Evolutionary conservation across 2,329 filamentous ascomycete species (phyloP).

Genomic region (Emydomyces testavorans): DNA sequence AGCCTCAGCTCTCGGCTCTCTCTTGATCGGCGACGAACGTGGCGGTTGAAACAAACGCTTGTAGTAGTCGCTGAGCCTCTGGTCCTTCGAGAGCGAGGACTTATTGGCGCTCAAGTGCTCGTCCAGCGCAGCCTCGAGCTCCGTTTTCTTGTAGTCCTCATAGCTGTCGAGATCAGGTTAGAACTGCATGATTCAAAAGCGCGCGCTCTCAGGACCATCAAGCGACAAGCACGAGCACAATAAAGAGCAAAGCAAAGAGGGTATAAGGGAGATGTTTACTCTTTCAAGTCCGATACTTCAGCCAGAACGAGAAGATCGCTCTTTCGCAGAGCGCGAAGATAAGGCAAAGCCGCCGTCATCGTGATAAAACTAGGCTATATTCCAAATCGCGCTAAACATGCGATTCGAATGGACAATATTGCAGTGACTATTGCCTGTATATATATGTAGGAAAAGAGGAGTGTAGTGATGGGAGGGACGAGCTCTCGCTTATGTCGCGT

Average conservation of each 20-base stretch:
- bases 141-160: conserved; percentile 61
- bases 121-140: conserved; percentile 66
- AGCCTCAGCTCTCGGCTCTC: conserved; percentile 32
- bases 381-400: conserved; percentile 39
- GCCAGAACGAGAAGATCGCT: conserved; percentile 64
- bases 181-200: conserved; percentile 12
- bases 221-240: background rate
- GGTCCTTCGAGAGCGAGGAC: conserved; percentile 50
- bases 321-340: conserved; percentile 74
- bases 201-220: conserved; percentile 5
- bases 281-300: conserved; percentile 55
- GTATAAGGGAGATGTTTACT: conserved; percentile 47
- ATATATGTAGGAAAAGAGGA: conserved; percentile 1
- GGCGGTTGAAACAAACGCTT: conserved; percentile 36
- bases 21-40: conserved; percentile 40
- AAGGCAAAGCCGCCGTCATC: conserved; percentile 57
- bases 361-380: conserved; percentile 24
- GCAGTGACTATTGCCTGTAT: conserved; percentile 7
- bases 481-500: background rate
- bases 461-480: conserved; percentile 14
- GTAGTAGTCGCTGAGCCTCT: conserved; percentile 64
- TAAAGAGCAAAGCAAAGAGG: background rate
- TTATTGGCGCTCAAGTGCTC: conserved; percentile 60
- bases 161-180: conserved; percentile 40
- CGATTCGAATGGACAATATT: conserved; percentile 28